Base-by-base conservation (phyloP, 345 rosid species). In the Moringa oleifera region DNA sequence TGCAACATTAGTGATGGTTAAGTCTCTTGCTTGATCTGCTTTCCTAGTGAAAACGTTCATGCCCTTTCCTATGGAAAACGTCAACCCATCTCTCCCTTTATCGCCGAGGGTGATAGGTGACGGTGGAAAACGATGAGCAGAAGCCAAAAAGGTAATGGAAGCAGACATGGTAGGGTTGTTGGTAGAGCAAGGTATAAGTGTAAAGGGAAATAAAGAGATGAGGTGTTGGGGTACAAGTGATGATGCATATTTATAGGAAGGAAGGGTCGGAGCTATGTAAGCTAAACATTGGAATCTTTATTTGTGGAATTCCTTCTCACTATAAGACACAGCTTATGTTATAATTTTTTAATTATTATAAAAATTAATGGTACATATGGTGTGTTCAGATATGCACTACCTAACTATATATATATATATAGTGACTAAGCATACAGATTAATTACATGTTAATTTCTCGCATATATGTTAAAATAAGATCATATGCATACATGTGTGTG, bases 141-240 rank as follows among this genome's bases (percentile, higher is more conserved):
- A 4, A 20, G 63, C 49, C 3, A 80, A 73, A 60, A 71, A 74
- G 23, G 68, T 9, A 24, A 75, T 25, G 67, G 81, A 79, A 69
- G 84, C 81, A n/a, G n/a, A n/a, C 91, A 85, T 85, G 58, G 19
- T 67, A 62, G 25, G 33, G 51, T 20, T 31, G n/a, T n/a, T n/a
- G n/a, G n/a, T n/a, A n/a, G n/a, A n/a, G n/a, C n/a, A n/a, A n/a
- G n/a, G n/a, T n/a, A n/a, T n/a, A n/a, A n/a, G n/a, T n/a, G n/a
- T n/a, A n/a, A n/a, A n/a, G n/a, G n/a, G n/a, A n/a, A n/a, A n/a
- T n/a, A n/a, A n/a, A n/a, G n/a, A n/a, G n/a, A n/a, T n/a, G n/a
- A n/a, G n/a, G n/a, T n/a, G n/a, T n/a, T n/a, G n/a, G 13, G 12
- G 47, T 41, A 16, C 47, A 41, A 41, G 47, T 2, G 33, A 2